Conservation (phyloP, 306 rosid species). For the Parietaria judaica region DNA sequence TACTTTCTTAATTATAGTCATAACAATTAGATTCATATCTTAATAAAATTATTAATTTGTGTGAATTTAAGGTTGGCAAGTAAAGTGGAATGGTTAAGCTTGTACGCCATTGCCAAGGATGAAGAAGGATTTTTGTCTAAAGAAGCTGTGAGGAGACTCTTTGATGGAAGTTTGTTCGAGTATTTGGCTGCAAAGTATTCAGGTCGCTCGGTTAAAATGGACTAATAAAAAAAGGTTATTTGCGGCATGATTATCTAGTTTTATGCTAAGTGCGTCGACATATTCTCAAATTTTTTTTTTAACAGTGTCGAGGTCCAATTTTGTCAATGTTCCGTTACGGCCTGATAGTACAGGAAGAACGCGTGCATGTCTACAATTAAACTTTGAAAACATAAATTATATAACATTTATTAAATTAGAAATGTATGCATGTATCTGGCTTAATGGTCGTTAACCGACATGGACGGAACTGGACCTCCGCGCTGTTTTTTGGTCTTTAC, state of each 20-base stretch:
- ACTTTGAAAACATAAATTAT: too few species aligned
- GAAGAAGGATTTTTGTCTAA: conserved; percentile 58
- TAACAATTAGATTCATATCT: background rate
- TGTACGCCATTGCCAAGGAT: conserved; percentile 61
- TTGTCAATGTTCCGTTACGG: too few species aligned
- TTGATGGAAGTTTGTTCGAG: conserved; percentile 80
- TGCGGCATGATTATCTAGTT: background rate
- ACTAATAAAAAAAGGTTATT: background rate
- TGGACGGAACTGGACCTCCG: too few species aligned
- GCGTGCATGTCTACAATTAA: too few species aligned
- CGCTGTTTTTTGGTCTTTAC: too few species aligned
- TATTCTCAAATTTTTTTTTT: too few species aligned
- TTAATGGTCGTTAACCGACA: too few species aligned
- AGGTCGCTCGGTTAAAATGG: conserved; percentile 21
- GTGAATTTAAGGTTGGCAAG: conserved; percentile 37
- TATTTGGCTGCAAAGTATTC: conserved; percentile 44
- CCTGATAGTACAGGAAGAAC: too few species aligned
- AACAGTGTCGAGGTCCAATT: too few species aligned
- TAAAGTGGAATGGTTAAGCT: conserved; percentile 53
- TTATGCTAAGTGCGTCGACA: too few species aligned
- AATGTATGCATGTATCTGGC: too few species aligned
- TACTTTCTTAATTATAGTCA: background rate
- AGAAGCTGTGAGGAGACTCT: conserved; percentile 67
- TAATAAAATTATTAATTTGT: background rate
- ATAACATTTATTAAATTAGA: too few species aligned